Evolutionary conservation across 1,139 yeast species (phyloP).

Genomic region (Ogataea hybrid): DNA sequence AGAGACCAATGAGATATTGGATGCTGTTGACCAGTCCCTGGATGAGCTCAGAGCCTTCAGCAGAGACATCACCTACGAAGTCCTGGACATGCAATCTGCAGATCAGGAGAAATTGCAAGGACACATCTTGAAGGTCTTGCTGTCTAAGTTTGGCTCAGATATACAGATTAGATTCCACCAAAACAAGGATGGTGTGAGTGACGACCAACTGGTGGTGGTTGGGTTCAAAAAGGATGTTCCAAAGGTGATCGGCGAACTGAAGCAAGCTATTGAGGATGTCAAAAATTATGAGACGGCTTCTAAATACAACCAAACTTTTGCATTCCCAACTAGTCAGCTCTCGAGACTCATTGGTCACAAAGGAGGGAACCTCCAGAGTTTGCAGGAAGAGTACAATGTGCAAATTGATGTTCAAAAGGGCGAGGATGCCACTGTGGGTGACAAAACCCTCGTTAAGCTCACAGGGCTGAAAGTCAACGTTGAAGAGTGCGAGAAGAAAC

Average conservation of each 20-base stretch:
- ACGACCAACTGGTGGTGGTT: conserved; percentile 57
- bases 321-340: conserved; percentile 65
- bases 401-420: conserved; percentile 60
- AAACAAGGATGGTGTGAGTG: conserved; percentile 41
- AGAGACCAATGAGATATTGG: conserved; percentile 46
- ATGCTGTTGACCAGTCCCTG: conserved; percentile 48
- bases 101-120: conserved; percentile 57
- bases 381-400: conserved; percentile 79
- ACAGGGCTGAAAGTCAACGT: conserved; percentile 81
- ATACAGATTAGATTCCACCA: conserved; percentile 41
- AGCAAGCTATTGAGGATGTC: conserved; percentile 58
- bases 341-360: conserved; percentile 88
- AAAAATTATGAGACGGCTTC: conserved; percentile 60
- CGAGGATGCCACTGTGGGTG: conserved; percentile 46
- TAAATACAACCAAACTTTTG: conserved; percentile 51
- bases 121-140: conserved; percentile 43
- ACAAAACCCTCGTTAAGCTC: conserved; percentile 45
- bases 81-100: conserved; percentile 49
- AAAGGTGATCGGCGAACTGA: conserved; percentile 51
- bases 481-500: conserved; percentile 65
- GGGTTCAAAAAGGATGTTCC: conserved; percentile 63
- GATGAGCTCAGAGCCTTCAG: conserved; percentile 60
- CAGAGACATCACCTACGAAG: conserved; percentile 48
- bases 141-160: conserved; percentile 33
- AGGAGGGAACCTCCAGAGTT: conserved; percentile 68